Evolutionary conservation across 2,329 filamentous ascomycete genomes (phyloP).

Genomic region (Colletotrichum eleusines): DNA sequence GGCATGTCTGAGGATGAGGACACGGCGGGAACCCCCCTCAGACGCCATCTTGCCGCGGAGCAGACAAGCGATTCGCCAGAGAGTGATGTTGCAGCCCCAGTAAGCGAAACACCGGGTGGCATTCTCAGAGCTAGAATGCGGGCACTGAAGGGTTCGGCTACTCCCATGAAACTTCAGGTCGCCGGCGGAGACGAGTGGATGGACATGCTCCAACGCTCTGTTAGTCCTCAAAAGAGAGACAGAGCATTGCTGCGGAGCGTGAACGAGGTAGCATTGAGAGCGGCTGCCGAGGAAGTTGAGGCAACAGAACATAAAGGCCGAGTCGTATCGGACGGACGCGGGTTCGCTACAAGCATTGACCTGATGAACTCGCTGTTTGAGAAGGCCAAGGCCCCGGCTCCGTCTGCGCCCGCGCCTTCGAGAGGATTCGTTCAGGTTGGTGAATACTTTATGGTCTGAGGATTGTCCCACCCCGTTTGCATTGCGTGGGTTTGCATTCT

Average conservation of each 20-base stretch:
- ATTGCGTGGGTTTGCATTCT: background rate
- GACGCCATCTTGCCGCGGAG: slow-evolving; percentile 82
- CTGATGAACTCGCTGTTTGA: slow-evolving; percentile 95
- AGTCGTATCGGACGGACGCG: slow-evolving; percentile 64
- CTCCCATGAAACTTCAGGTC: slow-evolving; percentile 70
- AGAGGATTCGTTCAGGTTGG: slow-evolving; percentile 91
- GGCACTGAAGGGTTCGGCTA: slow-evolving; percentile 70
- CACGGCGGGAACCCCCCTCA: slow-evolving; percentile 82
- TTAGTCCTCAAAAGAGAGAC: slow-evolving; percentile 93
- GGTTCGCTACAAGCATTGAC: slow-evolving; percentile 91
- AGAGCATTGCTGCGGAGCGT: slow-evolving; percentile 75
- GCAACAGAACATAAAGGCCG: slow-evolving; percentile 47
- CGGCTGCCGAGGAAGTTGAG: slow-evolving; percentile 56
- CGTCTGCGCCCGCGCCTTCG: slow-evolving; percentile 61
- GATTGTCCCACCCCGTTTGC: slow-evolving; percentile 28
- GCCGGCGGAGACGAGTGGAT: slow-evolving; percentile 88
- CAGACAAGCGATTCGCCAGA: slow-evolving; percentile 66
- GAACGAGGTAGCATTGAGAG: slow-evolving; percentile 59
- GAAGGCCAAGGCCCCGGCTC: slow-evolving; percentile 71
- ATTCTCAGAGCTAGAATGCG: slow-evolving; percentile 74
- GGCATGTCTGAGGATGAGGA: slow-evolving; percentile 77
- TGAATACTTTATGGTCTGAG: slow-evolving; percentile 58
- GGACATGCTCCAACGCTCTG: slow-evolving; percentile 91
- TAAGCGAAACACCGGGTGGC: slow-evolving; percentile 68
- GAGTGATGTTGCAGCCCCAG: slow-evolving; percentile 59